Evolutionary conservation across 2,329 filamentous ascomycete species (phyloP), one percentile per base, ranked within the genome.

Genomic region (Fusarium sp.): DNA sequence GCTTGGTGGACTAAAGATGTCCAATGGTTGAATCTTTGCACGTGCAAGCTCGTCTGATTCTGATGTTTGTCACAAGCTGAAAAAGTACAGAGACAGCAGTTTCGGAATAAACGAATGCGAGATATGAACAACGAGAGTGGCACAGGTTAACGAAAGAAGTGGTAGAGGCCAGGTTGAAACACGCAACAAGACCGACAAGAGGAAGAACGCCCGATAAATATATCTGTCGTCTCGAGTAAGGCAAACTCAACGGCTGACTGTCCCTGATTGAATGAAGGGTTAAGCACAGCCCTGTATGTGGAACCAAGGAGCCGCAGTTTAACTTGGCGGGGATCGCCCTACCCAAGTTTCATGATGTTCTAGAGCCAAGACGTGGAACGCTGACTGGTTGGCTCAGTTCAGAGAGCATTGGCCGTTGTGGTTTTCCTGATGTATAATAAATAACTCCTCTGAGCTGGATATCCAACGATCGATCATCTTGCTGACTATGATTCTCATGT

Each of bases 201-300:
- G 42, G 38, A 41, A 52, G 31, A 39, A 46, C 36, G 32, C 29
- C 27, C 36, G 43, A 47, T 37, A 49, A 29, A 52, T 55, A 49
- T 23, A 57, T 52, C 39, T 27, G 55, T 52, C 39, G 35, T 37
- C 36, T 53, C 19, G 57, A 39, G 55, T 31, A 17, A 53, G 35
- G 44, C 38, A 36, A 55, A 55, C 23, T 37, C 33, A 45, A 44
- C 32, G 51, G 25, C 51, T 53, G 43, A 42, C 61, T 53, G 58
- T 49, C 44, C 29, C 53, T 61, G 53, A 63, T 60, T 63, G 53
- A 67, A 67, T 63, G 53, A 67, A 67, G 60, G 64, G 55, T 43
- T 50, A 19, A 36, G 50, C 63, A 68, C 65, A 70, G 67, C 67
- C 67, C 66, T 70, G 67, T 47, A 56, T 53, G 67, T 67, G 61